phyloP scores from a whole-genome alignment of 2,329 filamentous ascomycete species.

The Chaetomium sp. region DNA sequence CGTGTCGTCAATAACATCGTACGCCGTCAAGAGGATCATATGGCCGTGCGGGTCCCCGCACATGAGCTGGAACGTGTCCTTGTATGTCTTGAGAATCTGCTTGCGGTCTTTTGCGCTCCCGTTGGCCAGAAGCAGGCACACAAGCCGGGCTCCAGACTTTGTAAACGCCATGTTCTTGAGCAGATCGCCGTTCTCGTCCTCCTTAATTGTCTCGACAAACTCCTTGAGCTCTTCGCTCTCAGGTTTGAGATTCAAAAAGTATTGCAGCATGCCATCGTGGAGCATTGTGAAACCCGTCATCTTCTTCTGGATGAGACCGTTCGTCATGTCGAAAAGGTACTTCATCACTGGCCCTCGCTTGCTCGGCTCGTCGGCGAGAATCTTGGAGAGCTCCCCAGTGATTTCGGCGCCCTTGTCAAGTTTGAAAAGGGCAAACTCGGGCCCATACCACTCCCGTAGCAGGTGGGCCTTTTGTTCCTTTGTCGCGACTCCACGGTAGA shows the following conservation, averaged over 20 bases:
- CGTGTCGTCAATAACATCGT: conserved; percentile 92
- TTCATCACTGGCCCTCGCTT: conserved; percentile 85
- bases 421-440: conserved; percentile 81
- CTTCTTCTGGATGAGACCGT: conserved; percentile 91
- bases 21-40: conserved; percentile 73
- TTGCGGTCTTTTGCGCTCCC: conserved; percentile 91
- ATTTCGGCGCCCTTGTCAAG: conserved; percentile 45
- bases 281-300: conserved; percentile 95
- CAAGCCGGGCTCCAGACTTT: conserved; percentile 74
- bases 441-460: conserved; percentile 91
- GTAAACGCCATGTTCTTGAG: conserved; percentile 97
- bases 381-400: conserved; percentile 64
- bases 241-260: conserved; percentile 72
- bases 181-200: conserved; percentile 83
- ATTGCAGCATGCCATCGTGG: conserved; percentile 97
- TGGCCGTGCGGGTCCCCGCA: conserved; percentile 74
- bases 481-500: conserved; percentile 84
- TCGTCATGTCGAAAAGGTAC: conserved; percentile 78
- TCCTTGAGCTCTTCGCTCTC: conserved; percentile 78
- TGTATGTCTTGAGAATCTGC: conserved; percentile 76
- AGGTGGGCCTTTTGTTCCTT: conserved; percentile 78
- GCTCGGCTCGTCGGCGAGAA: conserved; percentile 71
- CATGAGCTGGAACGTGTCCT: conserved; percentile 81
- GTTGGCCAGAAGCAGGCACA: conserved; percentile 74
- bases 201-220: conserved; percentile 84